Evolutionary conservation across 1,284 basidiomycete genomes (phyloP), one percentile per base, ranked within the genome.

Genomic region (Coniferiporia weirii): DNA sequence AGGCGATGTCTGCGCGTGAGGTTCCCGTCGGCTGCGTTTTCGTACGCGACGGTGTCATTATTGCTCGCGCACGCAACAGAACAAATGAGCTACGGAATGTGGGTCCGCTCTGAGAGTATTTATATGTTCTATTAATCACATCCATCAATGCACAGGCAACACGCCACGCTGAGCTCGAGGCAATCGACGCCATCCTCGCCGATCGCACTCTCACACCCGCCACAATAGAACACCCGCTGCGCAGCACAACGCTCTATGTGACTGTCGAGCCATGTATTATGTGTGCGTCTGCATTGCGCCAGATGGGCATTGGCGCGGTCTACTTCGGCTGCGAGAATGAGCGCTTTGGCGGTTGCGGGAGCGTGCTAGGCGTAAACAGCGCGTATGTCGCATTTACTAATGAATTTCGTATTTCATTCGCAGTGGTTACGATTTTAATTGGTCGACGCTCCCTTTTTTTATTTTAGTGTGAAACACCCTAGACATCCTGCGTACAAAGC

Each of bases 181-280:
- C 97, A 0, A 95, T 99, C 65, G 94, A 97, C 70, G 79, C 82
- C 66, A 94, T 99, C 63, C 77, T 98, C 12, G 79, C 86, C 0
- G 78, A 86, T 66, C 71, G 78, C 66, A 50, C 69, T 53, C 73
- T 88, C 60, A 87, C 87, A 3, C 79, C 84, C n/a, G 67, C 55
- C 69, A 22, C 50, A 15, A 27, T 70, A 5, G 69, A 71, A 48
- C 83, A 88, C 65, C 89, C 93, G 3, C 82, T 98, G 46, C 79
- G 80, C 1, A 78, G 83, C 12, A 95, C 93, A 20, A 93, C 86
- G 1, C 84, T 99, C 17, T 99, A 99, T 71, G 97, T 99, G 56
- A 99, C 97, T 0, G 95, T 99, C 56, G 97, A 99, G 74, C 97
- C 97, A 0, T 99, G 97, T 72, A 93, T 99, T 69, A 99, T 99